Percentiles rank a stretch among this genome's conserved stretches.
These are phyloP conservation scores for Cordyceps farinosa DNA, from an alignment of 2,329 filamentous ascomycete genomes.

Conservation along the genomic window DNA sequence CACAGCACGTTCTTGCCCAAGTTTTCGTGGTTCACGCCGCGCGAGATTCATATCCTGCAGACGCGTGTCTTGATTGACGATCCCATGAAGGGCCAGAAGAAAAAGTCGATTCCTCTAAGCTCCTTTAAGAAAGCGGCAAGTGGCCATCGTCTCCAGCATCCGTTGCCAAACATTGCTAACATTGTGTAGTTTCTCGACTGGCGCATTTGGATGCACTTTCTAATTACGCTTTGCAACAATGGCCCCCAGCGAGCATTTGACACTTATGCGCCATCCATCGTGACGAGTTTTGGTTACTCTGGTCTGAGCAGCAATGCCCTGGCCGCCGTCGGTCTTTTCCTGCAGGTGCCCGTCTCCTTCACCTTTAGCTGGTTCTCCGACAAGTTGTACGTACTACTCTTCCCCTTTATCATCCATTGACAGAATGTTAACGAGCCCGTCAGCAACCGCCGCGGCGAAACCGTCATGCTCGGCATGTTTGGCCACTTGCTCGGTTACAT, in stretches of 20 bases:
- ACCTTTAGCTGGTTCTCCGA: conserved; percentile 51
- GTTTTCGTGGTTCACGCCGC: conserved; percentile 34
- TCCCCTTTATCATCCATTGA: background rate
- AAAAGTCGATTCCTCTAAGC: conserved; percentile 41
- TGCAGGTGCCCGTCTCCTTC: conserved; percentile 50
- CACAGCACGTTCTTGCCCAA: conserved; percentile 39
- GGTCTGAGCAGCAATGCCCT: conserved; percentile 49
- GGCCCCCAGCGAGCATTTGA: conserved; percentile 45
- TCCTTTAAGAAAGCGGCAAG: conserved; percentile 44
- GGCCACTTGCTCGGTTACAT: conserved; percentile 49
- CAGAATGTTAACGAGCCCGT: background rate
- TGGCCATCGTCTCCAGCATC: background rate
- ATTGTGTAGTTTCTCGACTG: conserved; percentile 42
- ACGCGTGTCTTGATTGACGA: conserved; percentile 41
- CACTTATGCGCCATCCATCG: conserved; percentile 53
- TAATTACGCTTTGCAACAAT: conserved; percentile 49
- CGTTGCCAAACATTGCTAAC: background rate
- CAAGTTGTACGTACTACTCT: conserved; percentile 39
- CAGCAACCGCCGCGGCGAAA: conserved; percentile 48
- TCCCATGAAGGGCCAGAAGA: conserved; percentile 45
- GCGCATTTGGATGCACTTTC: conserved; percentile 49
- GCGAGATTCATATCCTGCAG: conserved; percentile 41
- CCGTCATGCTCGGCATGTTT: conserved; percentile 46
- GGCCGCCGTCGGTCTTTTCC: conserved; percentile 51
- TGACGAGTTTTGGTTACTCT: conserved; percentile 50